phyloP scores from a whole-genome alignment of 176 grass and related monocot species.

The Cenchrus fungigraminus region DNA sequence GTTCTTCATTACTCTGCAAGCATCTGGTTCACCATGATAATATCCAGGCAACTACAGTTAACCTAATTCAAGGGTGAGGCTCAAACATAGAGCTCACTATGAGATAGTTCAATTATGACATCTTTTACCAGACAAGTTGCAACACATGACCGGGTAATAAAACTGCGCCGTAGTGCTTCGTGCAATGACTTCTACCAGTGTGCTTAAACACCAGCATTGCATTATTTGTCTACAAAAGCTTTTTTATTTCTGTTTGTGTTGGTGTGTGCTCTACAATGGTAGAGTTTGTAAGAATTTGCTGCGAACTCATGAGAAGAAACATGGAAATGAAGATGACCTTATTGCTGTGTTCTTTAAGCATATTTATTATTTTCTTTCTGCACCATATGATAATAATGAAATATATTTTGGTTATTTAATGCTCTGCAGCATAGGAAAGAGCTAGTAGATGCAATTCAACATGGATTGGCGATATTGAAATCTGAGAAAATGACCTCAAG shows the following conservation, averaged over 20 bases:
- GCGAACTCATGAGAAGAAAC: conserved; percentile 13
- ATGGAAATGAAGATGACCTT: not conserved
- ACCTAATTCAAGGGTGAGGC: conserved; percentile 18
- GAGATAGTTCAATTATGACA: conserved; percentile 18
- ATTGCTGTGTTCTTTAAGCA: not conserved
- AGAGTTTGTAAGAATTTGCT: conserved; percentile 10
- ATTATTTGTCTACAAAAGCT: conserved; percentile 20
- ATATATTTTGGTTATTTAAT: conserved; percentile 31
- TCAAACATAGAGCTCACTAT: conserved; percentile 26
- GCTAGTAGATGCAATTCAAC: conserved; percentile 83
- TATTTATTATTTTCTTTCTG: conserved; percentile 8
- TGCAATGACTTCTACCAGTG: conserved; percentile 7
- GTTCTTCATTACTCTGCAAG: conserved; percentile 22
- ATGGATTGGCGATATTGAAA: conserved; percentile 89
- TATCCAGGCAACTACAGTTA: conserved; percentile 3
- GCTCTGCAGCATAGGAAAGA: conserved; percentile 82
- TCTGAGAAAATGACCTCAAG: conserved; percentile 79
- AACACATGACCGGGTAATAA: conserved; percentile 21
- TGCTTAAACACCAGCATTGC: not conserved
- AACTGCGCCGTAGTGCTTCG: not conserved
- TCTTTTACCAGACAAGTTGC: conserved; percentile 21
- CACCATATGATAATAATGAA: conserved; percentile 3
- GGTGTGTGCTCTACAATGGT: not conserved
- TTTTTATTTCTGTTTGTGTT: conserved; percentile 7
- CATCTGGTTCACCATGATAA: conserved; percentile 11